Evolutionary conservation across 75 land plant species (phyloP), one percentile per base, ranked within the genome.

Genomic region (Azolla pinnata): DNA sequence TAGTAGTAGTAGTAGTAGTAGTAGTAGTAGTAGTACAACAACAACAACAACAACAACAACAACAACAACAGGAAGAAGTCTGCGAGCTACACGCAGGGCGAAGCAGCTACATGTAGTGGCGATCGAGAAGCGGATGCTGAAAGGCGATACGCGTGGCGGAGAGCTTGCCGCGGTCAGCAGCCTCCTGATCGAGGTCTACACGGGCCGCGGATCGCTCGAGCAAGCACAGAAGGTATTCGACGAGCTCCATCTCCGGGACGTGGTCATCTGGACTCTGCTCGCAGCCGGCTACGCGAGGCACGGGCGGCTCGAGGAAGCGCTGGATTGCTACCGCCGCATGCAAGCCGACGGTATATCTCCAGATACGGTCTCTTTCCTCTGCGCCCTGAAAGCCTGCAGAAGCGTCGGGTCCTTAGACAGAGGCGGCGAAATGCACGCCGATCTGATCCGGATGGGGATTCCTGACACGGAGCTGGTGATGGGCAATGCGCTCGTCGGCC

Each of bases 171-270:
- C n/a, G n/a, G n/a, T n/a, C n/a, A n/a, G 42, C 42, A 38, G 42
- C 14, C 7, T 14, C 42, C 21, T 73, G 70, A 47, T 73, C 30
- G 59, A 20, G 18, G 59, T 47, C 18, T 67, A 51, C 57, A 70
- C 75, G 27, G 48, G 44, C 19, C 54, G 57, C 62, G 76, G 70
- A 0, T 17, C 32, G 2, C 19, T 17, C 34, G 0, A 26, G 0
- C 19, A 23, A 73, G 76, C 76, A 2, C 54, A 66, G 10, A 46
- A 17, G 0, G 12, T 56, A 9, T 73, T 73, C 50, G 33, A 60
- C 20, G 0, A 33, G 5, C 59, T 73, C 50, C 48, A 65, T 23
- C n/a, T 24, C 17, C 64, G 16, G 0, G 27, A 61, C 7, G 34
- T 31, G 19, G 63, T 33, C 17, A 54, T 57, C 0, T 65, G 67